A percentile compares a stretch with the other conserved stretches of the same genome.
phyloP scores from a whole-genome alignment of 2,329 filamentous ascomycete species.

The Nemania sp. region DNA sequence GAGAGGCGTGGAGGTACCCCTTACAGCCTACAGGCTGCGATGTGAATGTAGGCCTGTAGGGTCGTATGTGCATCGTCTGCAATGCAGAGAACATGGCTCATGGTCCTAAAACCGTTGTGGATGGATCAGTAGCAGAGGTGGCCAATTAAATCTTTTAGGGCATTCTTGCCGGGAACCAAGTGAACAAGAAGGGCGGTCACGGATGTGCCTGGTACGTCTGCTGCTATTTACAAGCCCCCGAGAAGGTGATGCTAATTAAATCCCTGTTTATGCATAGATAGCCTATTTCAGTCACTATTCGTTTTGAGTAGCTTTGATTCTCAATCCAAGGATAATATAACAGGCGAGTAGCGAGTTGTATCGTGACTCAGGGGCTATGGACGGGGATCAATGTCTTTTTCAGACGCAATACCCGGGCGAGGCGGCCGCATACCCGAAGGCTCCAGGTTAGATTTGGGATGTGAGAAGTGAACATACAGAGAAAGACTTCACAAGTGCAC shows the following conservation, averaged over 20 bases:
- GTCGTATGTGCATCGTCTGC: not conserved
- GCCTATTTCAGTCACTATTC: not conserved
- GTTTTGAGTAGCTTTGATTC: not conserved
- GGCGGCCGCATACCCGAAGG: not conserved
- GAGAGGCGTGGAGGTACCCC: not conserved
- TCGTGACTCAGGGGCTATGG: not conserved
- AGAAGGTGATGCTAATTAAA: not conserved
- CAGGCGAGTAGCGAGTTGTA: not conserved
- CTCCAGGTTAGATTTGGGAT: not conserved
- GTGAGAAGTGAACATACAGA: not conserved
- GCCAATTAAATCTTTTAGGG: not conserved
- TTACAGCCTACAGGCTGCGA: not conserved
- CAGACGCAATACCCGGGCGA: not conserved
- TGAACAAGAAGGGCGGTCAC: not conserved
- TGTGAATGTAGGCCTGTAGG: not conserved
- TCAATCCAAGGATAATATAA: not conserved
- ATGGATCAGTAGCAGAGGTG: not conserved
- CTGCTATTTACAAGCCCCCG: not conserved
- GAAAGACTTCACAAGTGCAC: not conserved
- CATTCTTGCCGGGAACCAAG: not conserved
- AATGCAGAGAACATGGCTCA: not conserved
- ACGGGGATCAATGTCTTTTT: not conserved
- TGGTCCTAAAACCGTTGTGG: not conserved
- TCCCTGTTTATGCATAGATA: not conserved
- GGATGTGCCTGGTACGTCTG: not conserved